A percentile compares a stretch with the other conserved stretches of the same genome.
phyloP scores from a whole-genome alignment of 208 protist genomes.

The Blastocrithidia nonstop region DNA sequence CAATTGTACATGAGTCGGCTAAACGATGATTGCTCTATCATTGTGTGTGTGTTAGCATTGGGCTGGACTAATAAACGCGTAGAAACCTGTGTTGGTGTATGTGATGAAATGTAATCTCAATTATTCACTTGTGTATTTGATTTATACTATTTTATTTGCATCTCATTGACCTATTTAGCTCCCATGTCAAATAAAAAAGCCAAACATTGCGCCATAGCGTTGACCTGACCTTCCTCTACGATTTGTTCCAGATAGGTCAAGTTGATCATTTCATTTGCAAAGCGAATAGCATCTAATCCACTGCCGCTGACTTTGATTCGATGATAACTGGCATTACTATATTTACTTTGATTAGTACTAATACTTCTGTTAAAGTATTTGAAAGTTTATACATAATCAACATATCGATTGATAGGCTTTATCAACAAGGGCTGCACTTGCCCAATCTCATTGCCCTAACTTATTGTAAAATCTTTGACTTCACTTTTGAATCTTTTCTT shows the following conservation, averaged over 20 bases:
- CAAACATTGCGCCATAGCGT: conserved; percentile 69
- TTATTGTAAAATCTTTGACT: not conserved
- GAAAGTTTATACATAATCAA: conserved; percentile 8
- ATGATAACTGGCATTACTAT: conserved; percentile 1
- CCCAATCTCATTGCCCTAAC: not conserved
- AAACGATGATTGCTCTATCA: conserved; percentile 6
- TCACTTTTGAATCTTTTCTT: not conserved
- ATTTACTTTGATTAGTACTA: too few species aligned
- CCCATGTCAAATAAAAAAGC: conserved; percentile 46
- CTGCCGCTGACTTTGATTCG: conserved; percentile 37
- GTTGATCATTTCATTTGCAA: conserved; percentile 61
- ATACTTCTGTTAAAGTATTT: too few species aligned
- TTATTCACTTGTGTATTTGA: too few species aligned
- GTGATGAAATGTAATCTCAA: too few species aligned
- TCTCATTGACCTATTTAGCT: conserved; percentile 2
- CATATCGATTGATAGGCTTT: conserved; percentile 6
- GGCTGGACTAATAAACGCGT: too few species aligned
- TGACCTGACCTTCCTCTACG: conserved; percentile 81
- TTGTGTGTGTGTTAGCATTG: too few species aligned
- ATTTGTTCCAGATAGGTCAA: conserved; percentile 77
- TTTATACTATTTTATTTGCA: too few species aligned
- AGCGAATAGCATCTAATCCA: conserved; percentile 17
- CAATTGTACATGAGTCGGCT: conserved; percentile 13
- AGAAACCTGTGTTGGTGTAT: too few species aligned
- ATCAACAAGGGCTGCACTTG: not conserved